Evolutionary conservation across 441 rosid species (phyloP), one percentile per base, ranked within the genome.

Genomic region (Adansonia rubrostipa): DNA sequence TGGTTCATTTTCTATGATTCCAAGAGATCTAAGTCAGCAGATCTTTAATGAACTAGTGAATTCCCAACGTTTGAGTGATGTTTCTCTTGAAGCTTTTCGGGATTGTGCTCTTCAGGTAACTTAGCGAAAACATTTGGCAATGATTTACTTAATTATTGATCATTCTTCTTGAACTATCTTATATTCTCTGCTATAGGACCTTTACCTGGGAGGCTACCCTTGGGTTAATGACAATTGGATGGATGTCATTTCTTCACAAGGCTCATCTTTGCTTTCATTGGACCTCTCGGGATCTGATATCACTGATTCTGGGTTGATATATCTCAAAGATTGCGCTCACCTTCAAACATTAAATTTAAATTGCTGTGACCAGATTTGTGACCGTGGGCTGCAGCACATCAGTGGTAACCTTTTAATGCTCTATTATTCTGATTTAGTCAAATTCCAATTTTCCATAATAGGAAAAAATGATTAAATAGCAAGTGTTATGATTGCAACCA

Each of bases 61-160:
- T 67, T 88, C 96, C 9, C 93, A 71, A 24, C 62, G 82, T 22
- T 78, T 95, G 61, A 83, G 78, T 10, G 83, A 84, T 40, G 83
- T 53, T 83, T 83, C 84, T 82, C 88, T 95, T 1, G 85, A 93
- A 86, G 89, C 95, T 71, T 95, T 95, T 77, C 88, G 88, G 62
- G 93, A 95, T 82, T 95, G 95, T 89, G 94, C 96, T 19, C 92
- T 95, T 76, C 96, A 95, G 97, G 99, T 95, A 77, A 87, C 19
- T 28, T 64, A 47, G n/a, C 33, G 15, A 53, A 33, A 57, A 33
- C 6, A 5, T 51, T 69, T 69, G 47, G 36, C 58, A 53, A n/a
- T 42, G 40, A 9, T 14, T 76, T 15, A 8, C 20, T 75, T n/a
- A 6, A 15, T 53, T 74, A 10, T 51, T 61, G 28, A 53, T 62